phyloP scores from a whole-genome alignment of 2,329 filamentous ascomycete genomes.

The Emericellopsis cladophorae region DNA sequence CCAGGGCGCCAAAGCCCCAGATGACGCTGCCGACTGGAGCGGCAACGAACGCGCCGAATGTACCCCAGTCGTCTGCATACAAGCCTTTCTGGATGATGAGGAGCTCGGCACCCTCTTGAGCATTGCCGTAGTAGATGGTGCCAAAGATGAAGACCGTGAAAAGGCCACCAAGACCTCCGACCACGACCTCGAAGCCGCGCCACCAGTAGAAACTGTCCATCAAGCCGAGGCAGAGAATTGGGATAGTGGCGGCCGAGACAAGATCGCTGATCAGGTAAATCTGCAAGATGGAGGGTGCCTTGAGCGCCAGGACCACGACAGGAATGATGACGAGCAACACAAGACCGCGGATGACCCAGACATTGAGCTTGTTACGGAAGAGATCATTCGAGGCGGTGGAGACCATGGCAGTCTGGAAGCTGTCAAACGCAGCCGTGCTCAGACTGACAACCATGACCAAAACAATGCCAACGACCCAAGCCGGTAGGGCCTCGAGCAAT shows the following conservation, averaged over 20 bases:
- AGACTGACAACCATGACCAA: constrained; percentile 70
- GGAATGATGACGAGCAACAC: constrained; percentile 67
- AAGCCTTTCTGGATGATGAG: constrained; percentile 62
- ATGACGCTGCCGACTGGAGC: constrained; percentile 64
- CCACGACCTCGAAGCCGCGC: constrained; percentile 69
- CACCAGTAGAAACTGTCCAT: constrained; percentile 60
- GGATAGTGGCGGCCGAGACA: constrained; percentile 63
- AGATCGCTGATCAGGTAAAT: constrained; percentile 77
- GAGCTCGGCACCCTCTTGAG: constrained; percentile 48
- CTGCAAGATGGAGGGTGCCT: constrained; percentile 61
- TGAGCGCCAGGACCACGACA: constrained; percentile 60
- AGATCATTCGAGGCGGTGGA: constrained; percentile 76
- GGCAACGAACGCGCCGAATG: constrained; percentile 71
- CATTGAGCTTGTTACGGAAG: constrained; percentile 68
- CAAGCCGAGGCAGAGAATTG: constrained; percentile 62
- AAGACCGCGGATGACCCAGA: constrained; percentile 57
- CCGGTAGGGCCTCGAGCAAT: constrained; percentile 57
- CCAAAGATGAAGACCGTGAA: constrained; percentile 74
- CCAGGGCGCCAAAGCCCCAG: constrained; percentile 54
- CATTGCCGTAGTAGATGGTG: constrained; percentile 62
- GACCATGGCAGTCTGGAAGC: constrained; percentile 71
- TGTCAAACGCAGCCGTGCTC: constrained; percentile 69
- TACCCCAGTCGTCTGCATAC: constrained; percentile 68
- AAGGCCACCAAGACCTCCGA: constrained; percentile 66
- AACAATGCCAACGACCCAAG: constrained; percentile 72